Base-by-base conservation (phyloP, 2,329 filamentous ascomycete species). In the Talaromyces sp. region DNA sequence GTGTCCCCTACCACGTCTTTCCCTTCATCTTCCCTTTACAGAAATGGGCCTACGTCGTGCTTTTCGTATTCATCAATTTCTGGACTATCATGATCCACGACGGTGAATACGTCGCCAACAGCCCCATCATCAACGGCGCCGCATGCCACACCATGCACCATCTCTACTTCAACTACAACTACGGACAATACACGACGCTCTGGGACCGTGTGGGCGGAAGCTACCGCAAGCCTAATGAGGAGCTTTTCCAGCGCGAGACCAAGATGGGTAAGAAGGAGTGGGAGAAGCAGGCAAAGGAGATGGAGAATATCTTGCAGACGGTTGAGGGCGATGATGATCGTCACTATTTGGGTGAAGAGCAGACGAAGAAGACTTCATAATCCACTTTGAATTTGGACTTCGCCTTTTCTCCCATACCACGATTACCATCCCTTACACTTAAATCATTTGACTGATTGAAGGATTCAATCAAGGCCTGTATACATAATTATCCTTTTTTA, bases 51-150 rank as follows among this genome's bases (percentile, higher is more conserved):
- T 97, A 93, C 74, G 88, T 97, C 60, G 84, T 84, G 13, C 87
- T 97, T 43, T 98, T 97, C 80, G 82, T 90, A 71, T 96, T 96
- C 76, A 91, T 98, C 82, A 96, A 98, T 81, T 87, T 97, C 79
- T 98, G 94, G 94, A 96, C 93, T 45, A 92, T 98, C 72, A 85
- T 97, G 81, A 97, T 98, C 73, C 88, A 98, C 78, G 94, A 98
- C 73, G 94, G 94, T 73, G 94, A 98, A 81, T 97, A 96, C 76
- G 87, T 96, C 16, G 90, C 92, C 73, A 91, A 97, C 80, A 92
- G 90, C 73, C 90, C 92, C n/a, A 78, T 97, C 70, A 88, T 97
- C 79, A 98, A 98, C 76, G 94, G 94, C 60, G 93, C 94, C 13
- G 94, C 94, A 33, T 97, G 94, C 83, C 94, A 97, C 78, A 92